phyloP scores from a whole-genome alignment of 2,329 filamentous ascomycete genomes.

The Pseudogymnoascus sp. region DNA sequence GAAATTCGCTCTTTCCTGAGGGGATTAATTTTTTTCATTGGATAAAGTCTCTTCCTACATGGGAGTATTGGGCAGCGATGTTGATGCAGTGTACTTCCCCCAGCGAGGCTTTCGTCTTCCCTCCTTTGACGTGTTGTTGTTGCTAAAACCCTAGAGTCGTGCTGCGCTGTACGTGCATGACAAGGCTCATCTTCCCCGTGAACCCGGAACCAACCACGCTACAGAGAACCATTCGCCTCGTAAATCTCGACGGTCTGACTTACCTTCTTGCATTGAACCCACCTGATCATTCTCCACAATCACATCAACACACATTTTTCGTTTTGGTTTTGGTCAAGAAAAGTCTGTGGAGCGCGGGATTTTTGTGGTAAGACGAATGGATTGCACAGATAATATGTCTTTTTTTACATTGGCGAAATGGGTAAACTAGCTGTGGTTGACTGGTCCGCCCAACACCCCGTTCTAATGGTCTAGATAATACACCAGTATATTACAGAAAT shows the following conservation, averaged over 20 bases:
- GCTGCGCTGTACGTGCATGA: slow-evolving; percentile 10
- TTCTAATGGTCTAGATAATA: slow-evolving; percentile 10
- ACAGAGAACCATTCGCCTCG: slow-evolving; percentile 1
- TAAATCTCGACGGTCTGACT: not conserved
- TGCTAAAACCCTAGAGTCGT: not conserved
- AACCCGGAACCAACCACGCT: slow-evolving; percentile 5
- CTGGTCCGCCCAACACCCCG: not conserved
- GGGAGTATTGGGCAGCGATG: slow-evolving; percentile 9
- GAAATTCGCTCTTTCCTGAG: not conserved
- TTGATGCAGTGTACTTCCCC: not conserved
- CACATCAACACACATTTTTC: not conserved
- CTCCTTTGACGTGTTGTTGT: slow-evolving; percentile 1
- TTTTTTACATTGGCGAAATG: slow-evolving; percentile 8
- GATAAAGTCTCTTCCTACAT: not conserved
- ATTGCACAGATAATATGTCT: slow-evolving; percentile 1
- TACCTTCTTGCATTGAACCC: slow-evolving; percentile 4
- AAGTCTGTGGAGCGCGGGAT: slow-evolving; percentile 1
- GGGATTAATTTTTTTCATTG: not conserved
- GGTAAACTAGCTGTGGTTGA: slow-evolving; percentile 2
- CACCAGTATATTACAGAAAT: slow-evolving; percentile 11
- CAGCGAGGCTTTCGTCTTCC: slow-evolving; percentile 1
- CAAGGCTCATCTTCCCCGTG: slow-evolving; percentile 6
- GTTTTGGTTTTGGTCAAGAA: not conserved
- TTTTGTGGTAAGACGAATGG: not conserved
- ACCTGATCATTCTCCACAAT: slow-evolving; percentile 5